Conservation (phyloP, 148 eudicot genomes). For the Hydrangea macrophylla region DNA sequence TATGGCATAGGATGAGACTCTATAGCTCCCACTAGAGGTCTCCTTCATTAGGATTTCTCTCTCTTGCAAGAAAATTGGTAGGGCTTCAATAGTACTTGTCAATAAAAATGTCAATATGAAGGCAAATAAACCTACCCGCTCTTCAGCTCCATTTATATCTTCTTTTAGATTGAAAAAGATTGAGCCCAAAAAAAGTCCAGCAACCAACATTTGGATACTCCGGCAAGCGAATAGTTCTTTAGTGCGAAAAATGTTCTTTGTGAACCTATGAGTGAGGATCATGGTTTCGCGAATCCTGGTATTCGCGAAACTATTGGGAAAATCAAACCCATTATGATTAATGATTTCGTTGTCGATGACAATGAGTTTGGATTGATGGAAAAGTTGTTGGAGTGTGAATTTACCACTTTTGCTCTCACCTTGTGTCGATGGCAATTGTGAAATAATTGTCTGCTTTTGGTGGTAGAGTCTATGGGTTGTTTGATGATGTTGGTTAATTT, state of each 20-base stretch:
- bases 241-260: constrained; percentile 72
- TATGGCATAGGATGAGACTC: constrained; percentile 84
- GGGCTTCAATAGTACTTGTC: constrained; percentile 81
- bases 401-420: constrained; percentile 24
- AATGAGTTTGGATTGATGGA: constrained; percentile 83
- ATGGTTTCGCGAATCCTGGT: constrained; percentile 56
- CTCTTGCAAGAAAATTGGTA: constrained; percentile 92
- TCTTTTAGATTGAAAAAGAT: constrained; percentile 68
- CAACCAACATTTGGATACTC: constrained; percentile 69
- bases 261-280: constrained; percentile 71
- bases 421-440: constrained; percentile 2
- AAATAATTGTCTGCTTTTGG: constrained; percentile 19
- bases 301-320: constrained; percentile 38
- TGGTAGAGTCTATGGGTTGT: not conserved
- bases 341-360: constrained; percentile 61
- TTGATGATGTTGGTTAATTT: constrained; percentile 37
- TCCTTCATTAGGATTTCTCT: constrained; percentile 93
- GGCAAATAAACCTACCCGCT: constrained; percentile 89
- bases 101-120: constrained; percentile 81
- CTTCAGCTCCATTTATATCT: constrained; percentile 69
- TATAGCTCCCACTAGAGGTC: constrained; percentile 81
- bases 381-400: constrained; percentile 77
- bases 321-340: constrained; percentile 13
- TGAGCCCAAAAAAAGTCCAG: constrained; percentile 81
- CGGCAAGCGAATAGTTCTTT: constrained; percentile 83